Evolutionary conservation across 2,329 filamentous ascomycete genomes (phyloP), one percentile per base, ranked within the genome.

Genomic region (Byssochlamys sp.): DNA sequence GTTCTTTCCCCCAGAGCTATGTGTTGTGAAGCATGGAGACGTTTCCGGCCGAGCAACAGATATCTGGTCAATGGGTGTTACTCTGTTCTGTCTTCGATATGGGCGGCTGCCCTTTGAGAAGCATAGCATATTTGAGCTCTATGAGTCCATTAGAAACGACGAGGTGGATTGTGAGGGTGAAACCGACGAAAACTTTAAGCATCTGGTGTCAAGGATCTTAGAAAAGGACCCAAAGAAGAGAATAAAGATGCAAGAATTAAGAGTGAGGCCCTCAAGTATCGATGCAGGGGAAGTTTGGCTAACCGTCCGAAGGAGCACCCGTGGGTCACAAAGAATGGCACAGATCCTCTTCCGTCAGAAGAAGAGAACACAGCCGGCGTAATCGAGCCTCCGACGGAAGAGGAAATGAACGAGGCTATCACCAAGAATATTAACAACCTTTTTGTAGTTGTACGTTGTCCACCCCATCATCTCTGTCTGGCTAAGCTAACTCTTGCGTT

Each of bases 31-130:
- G 66, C 92, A 96, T 69, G 90, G 89, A 0, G 86, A 91, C 63
- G 87, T 97, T 1, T 92, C 89, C 2, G 94, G 94, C 10, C 88
- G 84, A 65, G 91, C 92, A 3, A 90, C 90, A 3, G 94, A 99
- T 73, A 91, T 99, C 56, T 99, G 94, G 94, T 95, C 92, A 2
- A 97, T 97, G 92, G 94, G 94, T 5, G 87, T 96, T 7, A 95
- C 91, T 1, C 78, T 99, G 2, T 97, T 92, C 71, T 99, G 94
- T 71, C 80, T 99, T 45, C 86, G 88, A 60, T 97, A 95, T 67
- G 94, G 94, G 31, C 81, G 78, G 54, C 87, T 99, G 60, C 94
- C 94, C 0, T 99, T 97, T 68, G 87, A 91, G 66, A 83, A 87
- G 57, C 78, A 83, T 4, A 85, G 84, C 19, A 85, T 96, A 59